Evolutionary conservation across 306 rosid genomes (phyloP).

Genomic region (Quercus robur): DNA sequence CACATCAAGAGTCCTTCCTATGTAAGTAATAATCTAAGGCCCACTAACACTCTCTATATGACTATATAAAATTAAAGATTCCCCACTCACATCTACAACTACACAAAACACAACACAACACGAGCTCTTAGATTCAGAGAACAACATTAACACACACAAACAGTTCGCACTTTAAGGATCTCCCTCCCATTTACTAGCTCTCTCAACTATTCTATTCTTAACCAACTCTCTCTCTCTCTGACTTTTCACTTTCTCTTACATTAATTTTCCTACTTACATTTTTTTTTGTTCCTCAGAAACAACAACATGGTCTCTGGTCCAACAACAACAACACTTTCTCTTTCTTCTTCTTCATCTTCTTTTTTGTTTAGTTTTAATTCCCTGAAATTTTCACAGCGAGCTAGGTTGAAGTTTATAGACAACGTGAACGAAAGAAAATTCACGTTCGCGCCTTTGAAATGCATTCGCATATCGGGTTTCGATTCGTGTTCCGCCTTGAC

Average conservation of each 20-base stretch:
- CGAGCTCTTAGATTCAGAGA: background rate
- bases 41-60: no score
- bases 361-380: background rate
- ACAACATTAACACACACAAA: background rate
- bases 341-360: background rate
- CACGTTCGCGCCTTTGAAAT: background rate
- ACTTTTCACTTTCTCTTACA: background rate
- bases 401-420: background rate
- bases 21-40: no score
- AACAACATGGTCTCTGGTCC: conserved; percentile 24
- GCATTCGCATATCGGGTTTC: background rate
- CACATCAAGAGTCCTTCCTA: rapidly evolving
- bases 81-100: no score
- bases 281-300: no score
- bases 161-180: background rate
- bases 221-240: background rate
- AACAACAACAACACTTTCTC: background rate
- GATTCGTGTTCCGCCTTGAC: background rate
- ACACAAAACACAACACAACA: no score
- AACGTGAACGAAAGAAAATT: background rate
- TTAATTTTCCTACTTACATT: background rate
- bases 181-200: background rate
- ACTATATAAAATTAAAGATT: no score
- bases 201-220: background rate
- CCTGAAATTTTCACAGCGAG: background rate